phyloP scores from a whole-genome alignment of 1,284 basidiomycete genomes.

The Marasmius oreades region DNA sequence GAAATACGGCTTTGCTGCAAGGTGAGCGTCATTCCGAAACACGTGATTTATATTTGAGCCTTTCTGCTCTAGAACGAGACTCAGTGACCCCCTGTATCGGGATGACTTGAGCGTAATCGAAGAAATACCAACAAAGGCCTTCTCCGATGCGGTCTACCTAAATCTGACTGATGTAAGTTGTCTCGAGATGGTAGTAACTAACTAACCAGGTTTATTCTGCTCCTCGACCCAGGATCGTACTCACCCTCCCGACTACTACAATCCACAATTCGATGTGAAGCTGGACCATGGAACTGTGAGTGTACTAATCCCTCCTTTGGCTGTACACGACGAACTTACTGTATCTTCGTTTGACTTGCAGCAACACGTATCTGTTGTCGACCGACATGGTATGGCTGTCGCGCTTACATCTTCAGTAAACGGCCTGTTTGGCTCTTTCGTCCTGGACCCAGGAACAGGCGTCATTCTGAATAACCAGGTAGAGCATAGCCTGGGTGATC shows the following conservation, averaged over 20 bases:
- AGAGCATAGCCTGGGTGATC: conserved; percentile 2
- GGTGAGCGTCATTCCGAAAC: conserved; percentile 35
- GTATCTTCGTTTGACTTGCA: conserved; percentile 25
- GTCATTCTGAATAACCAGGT: conserved; percentile 88
- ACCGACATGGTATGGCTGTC: conserved; percentile 83
- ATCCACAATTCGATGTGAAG: conserved; percentile 74
- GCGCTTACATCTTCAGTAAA: conserved; percentile 88
- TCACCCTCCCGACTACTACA: conserved; percentile 79
- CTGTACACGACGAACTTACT: background rate
- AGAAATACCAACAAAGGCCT: conserved; percentile 71
- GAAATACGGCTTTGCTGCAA: conserved; percentile 79
- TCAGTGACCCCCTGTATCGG: conserved; percentile 73
- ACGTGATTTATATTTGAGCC: conserved; percentile 2
- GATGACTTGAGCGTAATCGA: conserved; percentile 55
- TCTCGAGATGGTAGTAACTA: background rate
- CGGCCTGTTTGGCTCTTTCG: conserved; percentile 80
- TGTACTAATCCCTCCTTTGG: conserved; percentile 5
- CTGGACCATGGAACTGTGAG: conserved; percentile 85
- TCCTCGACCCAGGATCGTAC: conserved; percentile 64
- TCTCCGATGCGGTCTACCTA: conserved; percentile 53
- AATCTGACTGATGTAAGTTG: conserved; percentile 78
- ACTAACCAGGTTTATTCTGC: conserved; percentile 3
- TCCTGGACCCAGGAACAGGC: conserved; percentile 83
- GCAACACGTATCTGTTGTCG: conserved; percentile 82
- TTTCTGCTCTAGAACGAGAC: conserved; percentile 47